phyloP scores from a whole-genome alignment of 768 basidiomycete genomes.

The Fomitopsis serialis region DNA sequence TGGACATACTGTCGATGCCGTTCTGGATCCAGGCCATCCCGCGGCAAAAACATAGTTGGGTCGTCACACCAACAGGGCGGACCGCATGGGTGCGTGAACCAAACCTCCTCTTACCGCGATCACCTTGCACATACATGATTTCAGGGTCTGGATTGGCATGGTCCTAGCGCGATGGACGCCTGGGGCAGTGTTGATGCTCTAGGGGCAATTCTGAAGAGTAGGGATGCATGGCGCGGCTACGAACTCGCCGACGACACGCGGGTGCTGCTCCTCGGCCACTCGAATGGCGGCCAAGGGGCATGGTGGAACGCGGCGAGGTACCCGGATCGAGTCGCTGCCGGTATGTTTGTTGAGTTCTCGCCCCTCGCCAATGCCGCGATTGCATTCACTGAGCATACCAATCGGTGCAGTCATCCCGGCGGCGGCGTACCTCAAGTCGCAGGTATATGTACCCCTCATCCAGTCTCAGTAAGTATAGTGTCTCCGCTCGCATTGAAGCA shows the following conservation, averaged over 20 bases:
- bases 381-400: background rate
- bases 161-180: conserved; percentile 68
- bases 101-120: background rate
- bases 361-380: background rate
- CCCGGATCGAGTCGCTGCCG: conserved; percentile 69
- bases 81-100: conserved; percentile 65
- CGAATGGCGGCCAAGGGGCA: conserved; percentile 88
- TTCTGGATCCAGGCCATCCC: conserved; percentile 67
- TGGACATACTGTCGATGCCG: conserved; percentile 49
- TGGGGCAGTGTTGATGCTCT: conserved; percentile 61
- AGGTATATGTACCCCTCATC: conserved; percentile 73
- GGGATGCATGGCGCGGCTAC: conserved; percentile 36
- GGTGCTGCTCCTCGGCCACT: conserved; percentile 80
- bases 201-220: conserved; percentile 34
- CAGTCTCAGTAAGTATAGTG: conserved; percentile 47
- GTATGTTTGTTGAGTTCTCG: conserved; percentile 33
- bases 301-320: conserved; percentile 76
- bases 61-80: conserved; percentile 75
- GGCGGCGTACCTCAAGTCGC: conserved; percentile 82
- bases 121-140: background rate
- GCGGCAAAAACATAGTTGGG: conserved; percentile 59
- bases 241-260: conserved; percentile 31
- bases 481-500: background rate
- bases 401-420: conserved; percentile 57
- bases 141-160: conserved; percentile 92